Percentiles rank a stretch among this genome's conserved stretches.
Evolutionary conservation across 768 basidiomycete species (phyloP).

Genomic region (Panaeolus papilionaceus): DNA sequence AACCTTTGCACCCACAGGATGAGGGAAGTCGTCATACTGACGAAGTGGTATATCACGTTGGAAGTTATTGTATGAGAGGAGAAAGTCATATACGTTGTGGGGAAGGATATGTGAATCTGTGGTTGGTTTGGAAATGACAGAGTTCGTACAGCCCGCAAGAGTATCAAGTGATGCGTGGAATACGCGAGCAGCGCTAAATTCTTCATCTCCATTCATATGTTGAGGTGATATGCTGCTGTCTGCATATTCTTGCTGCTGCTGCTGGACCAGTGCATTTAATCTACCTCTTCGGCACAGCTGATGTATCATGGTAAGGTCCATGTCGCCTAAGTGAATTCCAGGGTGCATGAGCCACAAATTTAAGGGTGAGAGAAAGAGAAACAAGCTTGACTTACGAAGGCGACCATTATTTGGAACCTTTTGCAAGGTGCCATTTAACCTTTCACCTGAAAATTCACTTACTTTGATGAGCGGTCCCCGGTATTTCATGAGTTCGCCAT

Average conservation of each 20-base stretch:
- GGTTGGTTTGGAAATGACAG: background rate
- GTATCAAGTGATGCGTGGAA: background rate
- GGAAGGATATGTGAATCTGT: background rate
- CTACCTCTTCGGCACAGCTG: constrained; percentile 27
- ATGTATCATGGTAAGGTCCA: constrained; percentile 30
- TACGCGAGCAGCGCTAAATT: background rate
- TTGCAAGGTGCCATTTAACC: constrained; percentile 16
- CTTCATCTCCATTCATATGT: no score
- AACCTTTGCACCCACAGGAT: constrained; percentile 22
- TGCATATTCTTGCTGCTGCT: background rate
- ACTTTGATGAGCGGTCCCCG: constrained; percentile 15
- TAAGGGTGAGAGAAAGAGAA: no score
- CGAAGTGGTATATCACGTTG: constrained; percentile 8
- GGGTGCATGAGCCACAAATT: no score
- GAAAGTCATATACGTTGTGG: background rate
- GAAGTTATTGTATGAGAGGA: background rate
- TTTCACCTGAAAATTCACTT: constrained; percentile 19
- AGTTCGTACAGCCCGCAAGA: background rate
- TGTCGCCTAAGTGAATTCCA: no score
- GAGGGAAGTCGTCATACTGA: constrained; percentile 20
- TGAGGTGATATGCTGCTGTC: no score
- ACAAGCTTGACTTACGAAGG: constrained; percentile 13
- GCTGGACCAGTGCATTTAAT: constrained; percentile 13
- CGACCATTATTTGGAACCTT: constrained; percentile 9
- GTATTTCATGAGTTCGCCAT: constrained; percentile 16